These are phyloP conservation scores for Pseudomicrostroma phylloplanum DNA, from an alignment of 1,284 basidiomycete species.

Conservation along the genomic window DNA sequence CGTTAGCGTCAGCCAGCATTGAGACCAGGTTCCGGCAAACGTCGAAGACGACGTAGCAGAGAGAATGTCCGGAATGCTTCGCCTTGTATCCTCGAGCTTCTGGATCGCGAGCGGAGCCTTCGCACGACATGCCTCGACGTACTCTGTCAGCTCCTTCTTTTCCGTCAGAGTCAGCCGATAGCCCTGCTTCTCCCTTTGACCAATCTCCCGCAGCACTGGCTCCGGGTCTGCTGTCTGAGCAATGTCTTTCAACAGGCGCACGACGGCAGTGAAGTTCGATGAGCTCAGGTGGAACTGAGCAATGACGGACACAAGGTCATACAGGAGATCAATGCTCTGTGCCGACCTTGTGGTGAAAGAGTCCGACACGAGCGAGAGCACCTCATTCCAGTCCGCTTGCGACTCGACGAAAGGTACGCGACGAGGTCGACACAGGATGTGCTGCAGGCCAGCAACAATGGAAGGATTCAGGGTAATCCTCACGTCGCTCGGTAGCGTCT, in stretches of 20 bases:
- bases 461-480: conserved; percentile 84
- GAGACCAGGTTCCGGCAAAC: conserved; percentile 58
- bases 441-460: conserved; percentile 72
- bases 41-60: conserved; percentile 12
- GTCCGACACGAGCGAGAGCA: conserved; percentile 77
- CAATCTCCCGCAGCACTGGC: conserved; percentile 12
- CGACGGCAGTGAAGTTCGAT: not conserved
- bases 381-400: conserved; percentile 89
- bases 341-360: conserved; percentile 69
- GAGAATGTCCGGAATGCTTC: conserved; percentile 33
- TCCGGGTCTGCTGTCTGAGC: conserved; percentile 53
- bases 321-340: conserved; percentile 52
- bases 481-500: conserved; percentile 68
- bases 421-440: conserved; percentile 64
- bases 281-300: not conserved
- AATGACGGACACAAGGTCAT: not conserved
- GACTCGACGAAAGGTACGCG: conserved; percentile 63
- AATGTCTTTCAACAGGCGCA: conserved; percentile 63
- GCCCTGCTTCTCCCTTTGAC: conserved; percentile 8
- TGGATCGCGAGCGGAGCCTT: conserved; percentile 78
- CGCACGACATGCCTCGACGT: conserved; percentile 53
- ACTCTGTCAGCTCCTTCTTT: conserved; percentile 46
- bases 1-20: conserved; percentile 73
- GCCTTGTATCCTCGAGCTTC: conserved; percentile 56
- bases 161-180: conserved; percentile 39